These are phyloP conservation scores for Botrytis aclada DNA, from an alignment of 2,329 filamentous ascomycete genomes.

Conservation along the genomic window DNA sequence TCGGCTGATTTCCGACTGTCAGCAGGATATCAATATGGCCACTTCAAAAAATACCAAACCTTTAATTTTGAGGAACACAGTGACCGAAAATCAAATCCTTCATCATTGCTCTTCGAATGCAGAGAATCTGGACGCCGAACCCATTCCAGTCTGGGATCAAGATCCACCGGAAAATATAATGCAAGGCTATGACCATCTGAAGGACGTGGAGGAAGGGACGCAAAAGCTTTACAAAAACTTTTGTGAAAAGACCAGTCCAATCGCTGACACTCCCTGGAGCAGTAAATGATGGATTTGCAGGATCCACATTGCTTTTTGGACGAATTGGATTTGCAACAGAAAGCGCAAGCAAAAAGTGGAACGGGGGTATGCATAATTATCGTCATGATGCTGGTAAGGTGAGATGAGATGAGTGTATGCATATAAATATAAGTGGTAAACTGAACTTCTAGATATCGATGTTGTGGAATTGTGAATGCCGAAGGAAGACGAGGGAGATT, in stretches of 20 bases:
- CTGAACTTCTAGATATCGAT: background rate
- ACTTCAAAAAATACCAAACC: background rate
- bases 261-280: background rate
- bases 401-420: background rate
- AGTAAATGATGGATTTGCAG: background rate
- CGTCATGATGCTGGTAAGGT: background rate
- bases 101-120: too few relatives aligned
- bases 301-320: background rate
- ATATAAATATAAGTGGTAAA: too few relatives aligned
- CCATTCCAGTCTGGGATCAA: background rate
- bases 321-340: background rate
- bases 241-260: background rate
- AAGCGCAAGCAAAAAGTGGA: background rate
- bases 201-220: background rate
- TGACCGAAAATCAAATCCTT: background rate
- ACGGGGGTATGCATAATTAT: accelerated
- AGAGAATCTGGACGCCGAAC: background rate
- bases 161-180: background rate
- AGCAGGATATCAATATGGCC: background rate
- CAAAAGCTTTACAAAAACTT: background rate
- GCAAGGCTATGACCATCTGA: background rate
- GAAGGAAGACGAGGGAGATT: background rate
- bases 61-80: background rate
- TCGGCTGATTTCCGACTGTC: background rate
- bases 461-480: background rate